A percentile compares a stretch with the other conserved stretches of the same genome.
phyloP scores from a whole-genome alignment of 2,329 filamentous ascomycete genomes.

The Malbranchea zuffiana region DNA sequence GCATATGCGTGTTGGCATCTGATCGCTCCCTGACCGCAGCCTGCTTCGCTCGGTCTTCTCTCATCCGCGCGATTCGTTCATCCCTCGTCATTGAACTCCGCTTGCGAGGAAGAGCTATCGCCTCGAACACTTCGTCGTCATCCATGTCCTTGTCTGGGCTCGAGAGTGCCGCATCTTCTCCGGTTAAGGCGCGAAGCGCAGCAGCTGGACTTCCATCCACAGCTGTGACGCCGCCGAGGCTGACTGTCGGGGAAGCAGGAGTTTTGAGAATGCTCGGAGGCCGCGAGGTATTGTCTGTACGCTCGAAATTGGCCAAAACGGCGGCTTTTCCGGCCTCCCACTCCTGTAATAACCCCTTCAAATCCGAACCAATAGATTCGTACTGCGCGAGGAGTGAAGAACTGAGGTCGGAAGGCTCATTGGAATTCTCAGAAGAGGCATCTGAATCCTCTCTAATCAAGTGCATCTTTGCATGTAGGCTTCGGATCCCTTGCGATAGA shows the following conservation, averaged over 20 bases:
- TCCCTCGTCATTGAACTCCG: conserved; percentile 65
- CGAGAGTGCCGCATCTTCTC: conserved; percentile 43
- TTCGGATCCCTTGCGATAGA: conserved; percentile 79
- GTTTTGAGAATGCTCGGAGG: conserved; percentile 34
- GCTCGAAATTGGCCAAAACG: conserved; percentile 66
- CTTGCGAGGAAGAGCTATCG: conserved; percentile 62
- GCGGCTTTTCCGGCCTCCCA: conserved; percentile 85
- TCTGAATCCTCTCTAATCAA: conserved; percentile 83
- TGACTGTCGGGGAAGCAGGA: conserved; percentile 37
- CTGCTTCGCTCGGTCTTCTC: conserved; percentile 70
- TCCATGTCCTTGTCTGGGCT: conserved; percentile 24
- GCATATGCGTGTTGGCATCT: conserved; percentile 78
- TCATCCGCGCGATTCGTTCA: conserved; percentile 77
- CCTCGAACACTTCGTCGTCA: conserved; percentile 81
- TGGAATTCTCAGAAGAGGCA: conserved; percentile 61
- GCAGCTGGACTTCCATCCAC: conserved; percentile 51
- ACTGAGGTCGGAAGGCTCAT: conserved; percentile 58
- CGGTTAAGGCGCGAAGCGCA: conserved; percentile 68
- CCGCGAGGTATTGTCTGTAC: conserved; percentile 44
- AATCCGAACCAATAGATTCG: conserved; percentile 82
- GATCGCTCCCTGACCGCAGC: conserved; percentile 60
- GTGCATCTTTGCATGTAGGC: conserved; percentile 88
- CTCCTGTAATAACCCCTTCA: conserved; percentile 66
- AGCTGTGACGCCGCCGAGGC: conserved; percentile 36
- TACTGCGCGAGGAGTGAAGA: conserved; percentile 77